Percentiles rank a stretch among this genome's conserved stretches.
Conservation (phyloP, 768 basidiomycete genomes). For the Kwoniella sp. region DNA sequence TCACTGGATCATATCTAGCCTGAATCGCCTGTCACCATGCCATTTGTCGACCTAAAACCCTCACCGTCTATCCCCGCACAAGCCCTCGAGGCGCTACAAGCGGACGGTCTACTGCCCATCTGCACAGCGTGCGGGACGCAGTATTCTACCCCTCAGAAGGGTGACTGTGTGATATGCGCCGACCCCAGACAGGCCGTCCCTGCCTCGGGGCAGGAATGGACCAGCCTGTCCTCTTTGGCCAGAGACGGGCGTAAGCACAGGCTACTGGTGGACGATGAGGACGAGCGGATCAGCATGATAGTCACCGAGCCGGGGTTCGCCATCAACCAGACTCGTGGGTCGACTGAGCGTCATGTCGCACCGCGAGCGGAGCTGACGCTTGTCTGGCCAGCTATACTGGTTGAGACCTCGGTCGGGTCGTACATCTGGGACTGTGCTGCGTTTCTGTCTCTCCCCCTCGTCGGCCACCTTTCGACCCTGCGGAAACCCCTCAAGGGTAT, state of each 20-base stretch:
- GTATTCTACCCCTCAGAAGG: constrained; percentile 12
- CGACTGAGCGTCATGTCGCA: no score
- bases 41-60: constrained; percentile 8
- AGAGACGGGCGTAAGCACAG: constrained; percentile 18
- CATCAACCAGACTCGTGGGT: constrained; percentile 48
- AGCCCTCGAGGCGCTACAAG: constrained; percentile 27
- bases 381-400: constrained; percentile 34
- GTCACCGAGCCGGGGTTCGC: constrained; percentile 38
- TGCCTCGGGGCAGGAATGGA: constrained; percentile 42
- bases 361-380: neutral
- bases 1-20: no score
- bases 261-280: constrained; percentile 34
- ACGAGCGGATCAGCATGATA: constrained; percentile 37
- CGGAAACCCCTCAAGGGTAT: constrained; percentile 41
- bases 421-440: constrained; percentile 50
- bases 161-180: constrained; percentile 27
- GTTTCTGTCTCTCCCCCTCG: constrained; percentile 27
- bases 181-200: constrained; percentile 45
- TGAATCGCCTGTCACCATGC: no score
- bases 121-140: constrained; percentile 48
- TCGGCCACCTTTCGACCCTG: constrained; percentile 23
- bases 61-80: constrained; percentile 17
- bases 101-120: constrained; percentile 40
- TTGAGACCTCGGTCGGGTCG: constrained; percentile 38
- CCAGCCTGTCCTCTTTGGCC: constrained; percentile 27